A percentile compares a stretch with the other conserved stretches of the same genome.
Conservation (phyloP, 495 filamentous ascomycete genomes). For the Aspergillus affinis region DNA sequence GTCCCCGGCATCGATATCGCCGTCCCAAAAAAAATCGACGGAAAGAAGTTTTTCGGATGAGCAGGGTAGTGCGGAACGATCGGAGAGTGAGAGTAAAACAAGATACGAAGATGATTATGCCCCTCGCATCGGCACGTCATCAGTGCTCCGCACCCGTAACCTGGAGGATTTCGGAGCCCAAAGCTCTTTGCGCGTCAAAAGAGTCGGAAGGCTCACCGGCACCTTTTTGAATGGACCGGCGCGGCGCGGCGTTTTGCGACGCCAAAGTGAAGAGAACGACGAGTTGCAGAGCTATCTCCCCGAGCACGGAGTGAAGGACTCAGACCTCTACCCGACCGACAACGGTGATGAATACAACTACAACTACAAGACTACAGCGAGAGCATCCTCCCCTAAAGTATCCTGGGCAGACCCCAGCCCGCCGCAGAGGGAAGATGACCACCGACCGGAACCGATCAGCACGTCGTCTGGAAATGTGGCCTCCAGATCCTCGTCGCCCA, state of each 20-base stretch:
- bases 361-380: conserved; percentile 29
- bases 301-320: conserved; percentile 24
- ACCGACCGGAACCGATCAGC: conserved; percentile 26
- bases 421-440: conserved; percentile 26
- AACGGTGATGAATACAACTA: conserved; percentile 31
- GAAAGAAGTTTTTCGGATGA: conserved; percentile 36
- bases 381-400: conserved; percentile 42
- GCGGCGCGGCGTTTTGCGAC: conserved; percentile 63
- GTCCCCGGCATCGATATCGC: conserved; percentile 43
- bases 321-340: conserved; percentile 23
- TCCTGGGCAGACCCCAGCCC: conserved; percentile 49
- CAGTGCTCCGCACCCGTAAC: conserved; percentile 46
- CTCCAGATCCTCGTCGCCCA: conserved; percentile 42
- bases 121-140: conserved; percentile 51
- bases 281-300: conserved; percentile 33
- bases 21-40: conserved; percentile 36
- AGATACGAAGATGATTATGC: conserved; percentile 42
- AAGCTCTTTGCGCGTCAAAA: conserved; percentile 71
- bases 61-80: conserved; percentile 42
- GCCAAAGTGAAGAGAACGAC: conserved; percentile 72
- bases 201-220: conserved; percentile 67
- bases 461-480: conserved; percentile 27
- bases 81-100: conserved; percentile 45
- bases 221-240: conserved; percentile 74
- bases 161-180: conserved; percentile 59